Percentiles rank a stretch among this genome's conserved stretches.
These are phyloP conservation scores for Chalciporus sphaerocephalus DNA, from an alignment of 768 basidiomycete genomes.

Conservation along the genomic window DNA sequence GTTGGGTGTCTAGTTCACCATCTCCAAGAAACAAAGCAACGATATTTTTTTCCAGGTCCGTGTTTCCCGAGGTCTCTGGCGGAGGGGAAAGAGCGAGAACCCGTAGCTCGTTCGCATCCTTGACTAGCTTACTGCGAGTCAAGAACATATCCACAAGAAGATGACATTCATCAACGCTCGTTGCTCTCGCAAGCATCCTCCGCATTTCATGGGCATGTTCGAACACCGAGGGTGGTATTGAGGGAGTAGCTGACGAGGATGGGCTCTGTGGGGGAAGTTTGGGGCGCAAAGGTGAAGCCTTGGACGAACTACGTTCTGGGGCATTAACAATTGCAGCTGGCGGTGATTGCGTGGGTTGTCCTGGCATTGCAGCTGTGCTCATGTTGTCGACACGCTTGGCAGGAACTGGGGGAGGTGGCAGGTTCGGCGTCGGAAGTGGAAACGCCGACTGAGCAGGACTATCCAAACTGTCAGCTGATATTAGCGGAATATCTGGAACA, in stretches of 20 bases:
- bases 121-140: slow-evolving; percentile 48
- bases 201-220: slow-evolving; percentile 64
- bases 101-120: slow-evolving; percentile 28
- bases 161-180: slow-evolving; percentile 77
- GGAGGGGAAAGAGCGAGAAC: slow-evolving; percentile 33
- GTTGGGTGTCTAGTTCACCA: slow-evolving; percentile 2
- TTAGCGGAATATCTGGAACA: background rate
- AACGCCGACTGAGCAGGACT: slow-evolving; percentile 1
- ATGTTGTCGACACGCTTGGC: slow-evolving; percentile 5
- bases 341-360: slow-evolving; percentile 3
- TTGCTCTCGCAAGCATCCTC: slow-evolving; percentile 59
- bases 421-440: slow-evolving; percentile 3
- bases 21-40: slow-evolving; percentile 45
- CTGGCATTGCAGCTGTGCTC: background rate
- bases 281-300: slow-evolving; percentile 4
- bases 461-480: slow-evolving; percentile 2
- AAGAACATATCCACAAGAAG: slow-evolving; percentile 82
- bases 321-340: slow-evolving; percentile 1
- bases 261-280: slow-evolving; percentile 15
- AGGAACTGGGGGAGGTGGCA: slow-evolving; percentile 3
- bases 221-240: slow-evolving; percentile 30
- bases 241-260: slow-evolving; percentile 14
- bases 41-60: slow-evolving; percentile 43
- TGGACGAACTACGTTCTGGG: slow-evolving; percentile 16
- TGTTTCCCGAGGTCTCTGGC: slow-evolving; percentile 28